Percentiles rank a stretch among this genome's conserved stretches.
These are phyloP conservation scores for Penicillium freii DNA, from an alignment of 2,329 filamentous ascomycete genomes.

Conservation along the genomic window DNA sequence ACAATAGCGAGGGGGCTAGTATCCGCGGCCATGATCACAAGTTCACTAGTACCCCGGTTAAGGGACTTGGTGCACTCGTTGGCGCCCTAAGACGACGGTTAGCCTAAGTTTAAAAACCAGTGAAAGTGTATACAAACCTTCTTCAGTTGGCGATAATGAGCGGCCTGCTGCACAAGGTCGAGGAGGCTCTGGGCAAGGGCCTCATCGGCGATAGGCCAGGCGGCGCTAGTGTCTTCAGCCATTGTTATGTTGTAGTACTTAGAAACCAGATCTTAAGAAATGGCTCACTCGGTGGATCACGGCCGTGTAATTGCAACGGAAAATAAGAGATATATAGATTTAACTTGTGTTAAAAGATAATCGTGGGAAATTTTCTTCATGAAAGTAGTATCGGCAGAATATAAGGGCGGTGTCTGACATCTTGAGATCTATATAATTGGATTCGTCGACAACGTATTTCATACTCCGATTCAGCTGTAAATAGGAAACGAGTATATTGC, in stretches of 20 bases:
- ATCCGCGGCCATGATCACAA: slow-evolving; percentile 63
- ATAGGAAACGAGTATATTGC: too few relatives aligned
- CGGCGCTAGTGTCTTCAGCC: slow-evolving; percentile 40
- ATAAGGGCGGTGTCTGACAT: too few relatives aligned
- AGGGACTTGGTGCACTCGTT: not conserved
- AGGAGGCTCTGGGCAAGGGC: slow-evolving; percentile 78
- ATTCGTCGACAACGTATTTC: too few relatives aligned
- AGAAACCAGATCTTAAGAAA: not conserved
- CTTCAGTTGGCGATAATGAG: slow-evolving; percentile 56
- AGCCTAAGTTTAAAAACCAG: not conserved
- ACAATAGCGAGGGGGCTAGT: slow-evolving; percentile 84
- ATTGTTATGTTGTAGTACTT: slow-evolving; percentile 22
- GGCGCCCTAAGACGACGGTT: not conserved
- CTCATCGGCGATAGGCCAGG: slow-evolving; percentile 71
- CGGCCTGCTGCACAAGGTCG: slow-evolving; percentile 72
- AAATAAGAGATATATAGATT: not conserved
- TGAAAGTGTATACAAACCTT: not conserved
- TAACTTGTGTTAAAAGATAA: not conserved
- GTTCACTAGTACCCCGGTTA: not conserved
- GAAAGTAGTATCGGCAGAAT: too few relatives aligned
- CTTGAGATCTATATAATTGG: too few relatives aligned
- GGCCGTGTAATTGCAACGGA: not conserved
- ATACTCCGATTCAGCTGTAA: too few relatives aligned
- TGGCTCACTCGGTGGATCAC: not conserved
- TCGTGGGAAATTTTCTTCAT: not conserved